phyloP scores from a whole-genome alignment of 352 stramenopile genomes.

The Achlya hypogyna region DNA sequence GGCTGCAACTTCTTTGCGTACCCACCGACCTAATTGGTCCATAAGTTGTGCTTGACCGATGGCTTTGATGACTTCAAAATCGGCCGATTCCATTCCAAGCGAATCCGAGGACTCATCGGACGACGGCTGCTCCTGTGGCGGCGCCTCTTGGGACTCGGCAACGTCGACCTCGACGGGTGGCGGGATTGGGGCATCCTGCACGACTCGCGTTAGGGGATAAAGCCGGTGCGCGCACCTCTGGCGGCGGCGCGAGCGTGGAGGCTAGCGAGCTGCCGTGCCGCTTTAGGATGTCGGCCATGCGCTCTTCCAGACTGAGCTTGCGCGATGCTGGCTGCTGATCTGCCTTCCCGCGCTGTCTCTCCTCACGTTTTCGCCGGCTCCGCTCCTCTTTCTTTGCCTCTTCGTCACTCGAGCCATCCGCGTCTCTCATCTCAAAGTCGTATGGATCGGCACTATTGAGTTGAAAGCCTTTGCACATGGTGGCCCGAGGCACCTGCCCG shows the following conservation, averaged over 20 bases:
- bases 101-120: conserved; percentile 50
- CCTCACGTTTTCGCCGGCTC: conserved; percentile 22
- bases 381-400: conserved; percentile 22
- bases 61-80: conserved; percentile 51
- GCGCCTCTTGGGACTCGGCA: background rate
- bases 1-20: conserved; percentile 26
- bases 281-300: conserved; percentile 65
- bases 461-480: background rate
- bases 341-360: conserved; percentile 24
- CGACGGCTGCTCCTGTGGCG: background rate
- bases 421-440: conserved; percentile 51
- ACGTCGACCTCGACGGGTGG: background rate
- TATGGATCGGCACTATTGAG: conserved; percentile 51
- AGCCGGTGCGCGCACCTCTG: conserved; percentile 3
- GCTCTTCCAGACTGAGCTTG: conserved; percentile 55
- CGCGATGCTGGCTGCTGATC: conserved; percentile 26
- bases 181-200: too few relatives aligned
- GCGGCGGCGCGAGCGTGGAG: conserved; percentile 3
- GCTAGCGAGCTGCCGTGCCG: conserved; percentile 46
- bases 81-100: conserved; percentile 56
- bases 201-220: too few relatives aligned
- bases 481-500: background rate
- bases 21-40: conserved; percentile 47
- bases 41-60: background rate
- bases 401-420: conserved; percentile 23